Evolutionary conservation across 768 basidiomycete genomes (phyloP).

Genomic region (Suillus clintonianus): DNA sequence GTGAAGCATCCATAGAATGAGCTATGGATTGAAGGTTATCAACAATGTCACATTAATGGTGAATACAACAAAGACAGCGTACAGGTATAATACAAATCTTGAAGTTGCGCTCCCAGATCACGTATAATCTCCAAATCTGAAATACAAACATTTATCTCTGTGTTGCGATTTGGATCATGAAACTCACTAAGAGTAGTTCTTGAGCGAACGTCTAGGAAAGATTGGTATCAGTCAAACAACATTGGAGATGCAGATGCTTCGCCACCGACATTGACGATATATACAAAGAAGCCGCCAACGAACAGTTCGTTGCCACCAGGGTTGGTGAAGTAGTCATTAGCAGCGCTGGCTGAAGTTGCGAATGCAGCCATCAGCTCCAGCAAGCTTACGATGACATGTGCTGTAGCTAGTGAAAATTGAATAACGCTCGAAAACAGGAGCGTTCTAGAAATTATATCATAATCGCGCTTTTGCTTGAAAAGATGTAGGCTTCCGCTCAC

Average conservation of each 20-base stretch:
- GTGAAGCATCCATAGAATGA: slow-evolving; percentile 17
- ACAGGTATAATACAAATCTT: slow-evolving; percentile 21
- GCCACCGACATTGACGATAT: slow-evolving; percentile 12
- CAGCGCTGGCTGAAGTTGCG: slow-evolving; percentile 8
- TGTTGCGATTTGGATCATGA: not conserved
- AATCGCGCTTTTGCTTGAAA: not conserved
- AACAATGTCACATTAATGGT: not conserved
- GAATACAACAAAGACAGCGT: not conserved
- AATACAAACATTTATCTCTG: not conserved
- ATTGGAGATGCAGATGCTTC: not conserved
- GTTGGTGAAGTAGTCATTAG: not conserved
- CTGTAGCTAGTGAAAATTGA: slow-evolving; percentile 18
- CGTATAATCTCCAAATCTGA: slow-evolving; percentile 27
- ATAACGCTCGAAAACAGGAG: slow-evolving; percentile 15
- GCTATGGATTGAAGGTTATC: slow-evolving; percentile 5
- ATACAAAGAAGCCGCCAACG: slow-evolving; percentile 17
- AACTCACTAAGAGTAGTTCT: slow-evolving; percentile 20
- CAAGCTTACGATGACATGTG: slow-evolving; percentile 11
- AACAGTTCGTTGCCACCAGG: slow-evolving; percentile 5
- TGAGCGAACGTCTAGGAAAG: slow-evolving; percentile 13
- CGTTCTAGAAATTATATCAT: not conserved
- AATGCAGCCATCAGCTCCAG: slow-evolving; percentile 11
- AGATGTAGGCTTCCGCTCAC: not conserved
- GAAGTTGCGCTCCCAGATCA: slow-evolving; percentile 14
- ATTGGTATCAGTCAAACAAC: not conserved